phyloP scores from a whole-genome alignment of 108 stramenopile species.

The Cyclostephanos invisitatus region DNA sequence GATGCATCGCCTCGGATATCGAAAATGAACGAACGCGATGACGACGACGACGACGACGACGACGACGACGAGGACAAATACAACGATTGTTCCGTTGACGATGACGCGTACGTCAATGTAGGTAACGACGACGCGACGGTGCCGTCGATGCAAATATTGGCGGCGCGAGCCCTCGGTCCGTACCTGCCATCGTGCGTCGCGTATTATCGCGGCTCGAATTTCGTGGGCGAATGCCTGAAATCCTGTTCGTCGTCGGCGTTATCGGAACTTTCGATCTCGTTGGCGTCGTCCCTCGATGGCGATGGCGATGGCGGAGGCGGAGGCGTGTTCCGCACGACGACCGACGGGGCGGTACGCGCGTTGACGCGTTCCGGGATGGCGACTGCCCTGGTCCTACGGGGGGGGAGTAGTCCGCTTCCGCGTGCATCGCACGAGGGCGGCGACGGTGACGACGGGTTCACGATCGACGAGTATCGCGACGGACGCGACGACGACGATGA shows the following conservation, averaged over 20 bases:
- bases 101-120: no score
- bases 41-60: neutral
- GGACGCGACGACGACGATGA: conserved; percentile 16
- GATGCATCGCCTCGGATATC: no score
- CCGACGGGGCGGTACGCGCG: conserved; percentile 31
- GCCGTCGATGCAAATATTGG: conserved; percentile 28
- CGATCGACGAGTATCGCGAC: neutral
- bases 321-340: neutral
- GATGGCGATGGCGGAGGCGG: neutral
- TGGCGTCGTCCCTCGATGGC: conserved; percentile 10
- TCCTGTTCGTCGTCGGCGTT: conserved; percentile 27
- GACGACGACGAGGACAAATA: no score
- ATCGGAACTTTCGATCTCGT: conserved; percentile 27
- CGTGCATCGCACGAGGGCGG: neutral
- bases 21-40: neutral
- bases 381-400: conserved; percentile 36
- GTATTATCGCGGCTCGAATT: conserved; percentile 4
- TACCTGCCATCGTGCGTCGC: conserved; percentile 26
- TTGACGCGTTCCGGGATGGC: conserved; percentile 33
- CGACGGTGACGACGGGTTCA: neutral
- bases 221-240: conserved; percentile 29
- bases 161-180: conserved; percentile 30
- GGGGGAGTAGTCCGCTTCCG: neutral
- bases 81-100: no score
- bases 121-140: neutral